phyloP scores from a whole-genome alignment of 495 filamentous ascomycete genomes.

The Neohortaea acidophila region DNA sequence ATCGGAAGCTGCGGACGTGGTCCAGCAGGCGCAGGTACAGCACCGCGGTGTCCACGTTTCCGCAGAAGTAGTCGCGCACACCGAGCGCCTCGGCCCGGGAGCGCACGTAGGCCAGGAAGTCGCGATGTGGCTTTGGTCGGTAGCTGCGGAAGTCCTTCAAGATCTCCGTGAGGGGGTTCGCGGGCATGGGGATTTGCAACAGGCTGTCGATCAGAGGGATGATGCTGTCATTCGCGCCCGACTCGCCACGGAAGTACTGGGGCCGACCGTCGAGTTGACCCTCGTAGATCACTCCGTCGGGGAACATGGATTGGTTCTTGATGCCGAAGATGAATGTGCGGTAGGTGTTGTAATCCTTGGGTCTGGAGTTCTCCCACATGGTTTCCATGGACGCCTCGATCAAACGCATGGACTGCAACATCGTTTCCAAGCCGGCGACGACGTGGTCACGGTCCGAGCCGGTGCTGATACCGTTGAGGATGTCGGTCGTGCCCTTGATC shows the following conservation, averaged over 20 bases:
- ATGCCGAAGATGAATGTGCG: constrained; percentile 93
- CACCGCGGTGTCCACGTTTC: constrained; percentile 36
- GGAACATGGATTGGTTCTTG: constrained; percentile 79
- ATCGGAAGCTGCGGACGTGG: constrained; percentile 79
- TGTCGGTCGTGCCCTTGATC: constrained; percentile 48
- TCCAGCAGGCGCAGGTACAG: constrained; percentile 61
- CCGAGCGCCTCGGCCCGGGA: constrained; percentile 38
- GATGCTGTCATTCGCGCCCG: constrained; percentile 78
- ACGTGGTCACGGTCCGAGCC: constrained; percentile 39
- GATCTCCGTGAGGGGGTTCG: constrained; percentile 70
- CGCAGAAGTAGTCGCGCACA: constrained; percentile 46
- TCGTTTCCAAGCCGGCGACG: constrained; percentile 40
- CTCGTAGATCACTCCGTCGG: constrained; percentile 74
- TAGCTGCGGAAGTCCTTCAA: constrained; percentile 74
- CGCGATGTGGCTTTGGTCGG: constrained; percentile 67
- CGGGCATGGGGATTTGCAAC: constrained; percentile 63
- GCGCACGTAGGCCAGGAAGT: constrained; percentile 61
- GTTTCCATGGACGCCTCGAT: constrained; percentile 41
- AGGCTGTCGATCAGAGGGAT: constrained; percentile 78
- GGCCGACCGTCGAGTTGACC: constrained; percentile 52
- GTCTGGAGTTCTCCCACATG: constrained; percentile 78
- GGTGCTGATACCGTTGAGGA: constrained; percentile 43
- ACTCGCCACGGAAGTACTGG: constrained; percentile 58
- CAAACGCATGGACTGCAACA: constrained; percentile 55
- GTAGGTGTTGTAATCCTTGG: constrained; percentile 63